Conservation (phyloP, 2,329 filamentous ascomycete genomes). For the Pseudogymnoascus sp. region DNA sequence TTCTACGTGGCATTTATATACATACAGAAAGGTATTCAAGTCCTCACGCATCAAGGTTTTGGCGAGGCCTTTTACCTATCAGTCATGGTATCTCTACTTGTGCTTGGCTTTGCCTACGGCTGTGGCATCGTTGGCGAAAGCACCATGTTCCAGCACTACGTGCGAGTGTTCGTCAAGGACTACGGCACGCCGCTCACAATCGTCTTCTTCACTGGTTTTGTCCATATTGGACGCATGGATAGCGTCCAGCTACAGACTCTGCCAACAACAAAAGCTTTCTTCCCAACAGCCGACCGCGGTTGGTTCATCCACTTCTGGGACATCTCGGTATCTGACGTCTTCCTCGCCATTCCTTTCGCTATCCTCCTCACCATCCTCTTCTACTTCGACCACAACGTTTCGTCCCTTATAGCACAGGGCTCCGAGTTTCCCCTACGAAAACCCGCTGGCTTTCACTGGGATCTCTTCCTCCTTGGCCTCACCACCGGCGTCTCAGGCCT, state of each 20-base stretch:
- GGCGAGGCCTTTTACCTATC: slow-evolving; percentile 66
- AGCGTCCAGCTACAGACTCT: slow-evolving; percentile 60
- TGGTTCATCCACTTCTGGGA: slow-evolving; percentile 85
- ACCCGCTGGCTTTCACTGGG: slow-evolving; percentile 80
- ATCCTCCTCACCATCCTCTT: slow-evolving; percentile 76
- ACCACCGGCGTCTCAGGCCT: slow-evolving; percentile 70
- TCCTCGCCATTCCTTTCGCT: slow-evolving; percentile 81
- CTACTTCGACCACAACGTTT: slow-evolving; percentile 86
- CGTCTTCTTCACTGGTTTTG: slow-evolving; percentile 83
- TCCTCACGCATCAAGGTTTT: slow-evolving; percentile 66
- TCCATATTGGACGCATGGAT: slow-evolving; percentile 78
- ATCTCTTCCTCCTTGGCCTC: slow-evolving; percentile 69
- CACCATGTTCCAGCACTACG: slow-evolving; percentile 62
- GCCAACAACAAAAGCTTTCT: slow-evolving; percentile 70
- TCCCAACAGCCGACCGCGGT: slow-evolving; percentile 60
- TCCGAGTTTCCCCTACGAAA: slow-evolving; percentile 75
- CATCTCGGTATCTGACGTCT: slow-evolving; percentile 62
- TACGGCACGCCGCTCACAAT: slow-evolving; percentile 79
- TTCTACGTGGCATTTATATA: slow-evolving; percentile 93
- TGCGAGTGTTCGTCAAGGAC: slow-evolving; percentile 79
- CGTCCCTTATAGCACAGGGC: slow-evolving; percentile 73
- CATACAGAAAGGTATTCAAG: slow-evolving; percentile 82
- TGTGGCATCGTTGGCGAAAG: slow-evolving; percentile 65
- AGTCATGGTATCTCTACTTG: slow-evolving; percentile 65
- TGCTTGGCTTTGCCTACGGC: slow-evolving; percentile 67